These are phyloP conservation scores for Lichtheimia hyalospora DNA, from an alignment of 371 early-diverging fungal genomes.

Conservation along the genomic window DNA sequence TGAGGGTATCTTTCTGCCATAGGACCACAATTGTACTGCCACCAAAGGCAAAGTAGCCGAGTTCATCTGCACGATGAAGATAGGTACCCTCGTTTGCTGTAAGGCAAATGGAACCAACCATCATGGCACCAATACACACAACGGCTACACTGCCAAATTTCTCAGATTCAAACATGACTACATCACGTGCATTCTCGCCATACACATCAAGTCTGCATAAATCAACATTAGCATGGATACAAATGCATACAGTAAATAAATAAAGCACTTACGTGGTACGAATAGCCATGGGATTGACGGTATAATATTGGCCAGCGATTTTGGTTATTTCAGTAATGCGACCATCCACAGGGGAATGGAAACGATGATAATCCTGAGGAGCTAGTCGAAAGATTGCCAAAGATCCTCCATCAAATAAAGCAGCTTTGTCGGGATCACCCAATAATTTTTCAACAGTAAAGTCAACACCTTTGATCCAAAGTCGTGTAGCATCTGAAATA, in stretches of 20 bases:
- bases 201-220: slow-evolving; percentile 68
- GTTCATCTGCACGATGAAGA: slow-evolving; percentile 74
- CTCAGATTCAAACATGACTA: slow-evolving; percentile 69
- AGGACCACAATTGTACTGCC: slow-evolving; percentile 79
- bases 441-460: slow-evolving; percentile 69
- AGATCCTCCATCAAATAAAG: slow-evolving; percentile 63
- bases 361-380: slow-evolving; percentile 89
- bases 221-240: neutral
- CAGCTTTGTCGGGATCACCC: slow-evolving; percentile 52
- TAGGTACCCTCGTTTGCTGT: slow-evolving; percentile 56
- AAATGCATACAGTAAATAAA: neutral
- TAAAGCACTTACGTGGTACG: slow-evolving; percentile 47
- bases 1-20: slow-evolving; percentile 53
- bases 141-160: slow-evolving; percentile 77
- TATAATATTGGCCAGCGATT: slow-evolving; percentile 77
- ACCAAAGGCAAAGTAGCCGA: slow-evolving; percentile 83
- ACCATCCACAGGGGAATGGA: slow-evolving; percentile 84
- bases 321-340: slow-evolving; percentile 53
- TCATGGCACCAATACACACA: slow-evolving; percentile 83
- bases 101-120: slow-evolving; percentile 84
- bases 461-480: slow-evolving; percentile 88
- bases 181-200: slow-evolving; percentile 78
- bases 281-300: slow-evolving; percentile 90
- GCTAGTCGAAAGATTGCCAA: slow-evolving; percentile 82
- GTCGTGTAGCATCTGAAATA: slow-evolving; percentile 64